These are phyloP conservation scores for Rosellinia necatrix DNA, from an alignment of 2,329 filamentous ascomycete species.

Conservation along the genomic window DNA sequence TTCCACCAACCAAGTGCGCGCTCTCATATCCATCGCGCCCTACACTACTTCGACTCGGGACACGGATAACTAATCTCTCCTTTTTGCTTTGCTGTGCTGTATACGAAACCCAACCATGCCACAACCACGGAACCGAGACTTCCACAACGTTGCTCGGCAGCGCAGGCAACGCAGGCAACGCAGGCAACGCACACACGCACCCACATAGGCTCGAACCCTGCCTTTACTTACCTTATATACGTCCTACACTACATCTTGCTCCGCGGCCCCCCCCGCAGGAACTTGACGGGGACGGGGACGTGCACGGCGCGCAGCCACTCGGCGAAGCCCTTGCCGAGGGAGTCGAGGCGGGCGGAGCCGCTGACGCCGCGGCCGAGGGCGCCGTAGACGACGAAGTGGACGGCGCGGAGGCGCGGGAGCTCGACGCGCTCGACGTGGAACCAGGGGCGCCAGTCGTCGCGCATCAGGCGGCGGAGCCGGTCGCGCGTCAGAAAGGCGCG, in stretches of 20 bases:
- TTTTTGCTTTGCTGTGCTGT: too few species aligned
- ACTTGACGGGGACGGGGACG: slow-evolving; percentile 27
- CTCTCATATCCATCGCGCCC: too few species aligned
- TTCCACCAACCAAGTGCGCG: too few species aligned
- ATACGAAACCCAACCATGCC: too few species aligned
- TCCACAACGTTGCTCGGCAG: too few species aligned
- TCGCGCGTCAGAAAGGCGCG: slow-evolving; percentile 43
- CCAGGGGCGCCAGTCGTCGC: slow-evolving; percentile 48
- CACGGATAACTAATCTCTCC: too few species aligned
- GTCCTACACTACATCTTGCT: slow-evolving; percentile 13
- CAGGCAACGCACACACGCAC: too few species aligned
- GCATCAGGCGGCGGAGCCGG: slow-evolving; percentile 46
- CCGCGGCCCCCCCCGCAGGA: slow-evolving; percentile 1
- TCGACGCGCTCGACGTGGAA: slow-evolving; percentile 53
- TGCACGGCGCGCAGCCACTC: slow-evolving; percentile 32
- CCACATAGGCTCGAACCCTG: too few species aligned
- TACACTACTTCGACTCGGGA: too few species aligned
- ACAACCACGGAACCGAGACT: too few species aligned
- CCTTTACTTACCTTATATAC: too few species aligned
- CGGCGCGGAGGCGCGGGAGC: slow-evolving; percentile 49
- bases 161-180: too few species aligned
- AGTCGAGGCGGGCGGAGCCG: slow-evolving; percentile 52
- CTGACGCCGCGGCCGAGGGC: slow-evolving; percentile 52
- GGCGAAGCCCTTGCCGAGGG: slow-evolving; percentile 55
- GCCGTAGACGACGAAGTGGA: slow-evolving; percentile 57